These are phyloP conservation scores for Dunaliella sp. DNA, from an alignment of 139 green algal genomes.

Conservation along the genomic window DNA sequence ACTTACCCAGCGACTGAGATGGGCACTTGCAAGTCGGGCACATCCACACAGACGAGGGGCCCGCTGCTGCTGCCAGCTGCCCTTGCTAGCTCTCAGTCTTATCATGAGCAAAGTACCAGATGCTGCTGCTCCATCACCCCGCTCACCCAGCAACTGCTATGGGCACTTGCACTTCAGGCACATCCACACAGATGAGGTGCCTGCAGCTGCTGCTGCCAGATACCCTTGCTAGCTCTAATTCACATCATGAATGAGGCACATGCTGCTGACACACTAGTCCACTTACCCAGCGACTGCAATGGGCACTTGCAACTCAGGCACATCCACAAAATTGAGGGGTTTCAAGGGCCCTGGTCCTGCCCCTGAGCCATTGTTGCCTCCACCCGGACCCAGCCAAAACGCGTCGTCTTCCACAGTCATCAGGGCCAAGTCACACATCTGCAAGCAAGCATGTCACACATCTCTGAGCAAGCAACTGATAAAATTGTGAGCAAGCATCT, in stretches of 20 bases:
- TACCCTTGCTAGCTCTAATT: no score
- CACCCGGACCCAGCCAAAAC: constrained; percentile 51
- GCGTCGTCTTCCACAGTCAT: constrained; percentile 72
- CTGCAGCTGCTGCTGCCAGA: no score
- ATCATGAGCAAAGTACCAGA: no score
- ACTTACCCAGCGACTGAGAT: background rate
- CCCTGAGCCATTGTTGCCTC: background rate
- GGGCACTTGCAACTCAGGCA: constrained; percentile 74
- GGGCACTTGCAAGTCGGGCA: background rate
- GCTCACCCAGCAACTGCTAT: background rate
- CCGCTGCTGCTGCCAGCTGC: no score
- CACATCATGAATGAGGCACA: no score
- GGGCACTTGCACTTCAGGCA: background rate
- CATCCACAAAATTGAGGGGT: constrained; percentile 65
- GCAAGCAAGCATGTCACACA: constrained; percentile 53
- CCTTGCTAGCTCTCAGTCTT: no score
- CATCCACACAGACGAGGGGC: no score
- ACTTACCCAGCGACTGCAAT: constrained; percentile 61
- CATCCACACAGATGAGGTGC: background rate
- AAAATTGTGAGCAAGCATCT: no score
- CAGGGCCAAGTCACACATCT: constrained; percentile 66
- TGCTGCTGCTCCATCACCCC: no score
- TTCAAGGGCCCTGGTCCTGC: background rate
- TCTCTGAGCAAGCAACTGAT: constrained; percentile 1
- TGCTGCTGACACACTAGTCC: no score